Conservation (phyloP, 805 yeast genomes). For the Suhomyces faveliae region DNA sequence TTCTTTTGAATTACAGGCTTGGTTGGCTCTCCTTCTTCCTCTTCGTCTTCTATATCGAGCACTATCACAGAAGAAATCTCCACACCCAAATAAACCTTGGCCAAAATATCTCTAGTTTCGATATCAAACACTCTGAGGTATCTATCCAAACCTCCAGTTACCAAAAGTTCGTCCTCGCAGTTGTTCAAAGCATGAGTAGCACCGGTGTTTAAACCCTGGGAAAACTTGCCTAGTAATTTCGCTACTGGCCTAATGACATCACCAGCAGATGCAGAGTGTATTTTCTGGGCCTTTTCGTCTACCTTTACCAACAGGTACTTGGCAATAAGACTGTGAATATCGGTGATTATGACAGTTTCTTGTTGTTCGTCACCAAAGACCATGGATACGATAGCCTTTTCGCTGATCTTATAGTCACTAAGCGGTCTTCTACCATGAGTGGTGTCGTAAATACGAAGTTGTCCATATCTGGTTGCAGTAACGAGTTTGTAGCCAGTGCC, state of each 20-base stretch:
- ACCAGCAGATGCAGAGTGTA: slow-evolving; percentile 44
- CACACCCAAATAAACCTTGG: slow-evolving; percentile 74
- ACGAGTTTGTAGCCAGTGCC: slow-evolving; percentile 48
- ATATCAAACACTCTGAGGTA: slow-evolving; percentile 77
- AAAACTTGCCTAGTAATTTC: slow-evolving; percentile 61
- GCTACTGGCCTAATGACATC: slow-evolving; percentile 48
- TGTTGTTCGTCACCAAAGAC: slow-evolving; percentile 33
- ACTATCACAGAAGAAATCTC: slow-evolving; percentile 57
- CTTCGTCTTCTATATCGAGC: slow-evolving; percentile 46
- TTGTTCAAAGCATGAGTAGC: slow-evolving; percentile 67
- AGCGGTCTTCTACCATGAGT: slow-evolving; percentile 66
- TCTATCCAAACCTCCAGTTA: slow-evolving; percentile 85
- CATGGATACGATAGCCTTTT: slow-evolving; percentile 51
- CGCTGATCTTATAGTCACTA: slow-evolving; percentile 51
- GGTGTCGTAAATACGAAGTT: slow-evolving; percentile 72
- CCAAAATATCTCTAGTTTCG: slow-evolving; percentile 54
- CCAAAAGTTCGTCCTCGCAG: slow-evolving; percentile 45
- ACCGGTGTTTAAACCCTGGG: slow-evolving; percentile 54
- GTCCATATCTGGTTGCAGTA: slow-evolving; percentile 73
- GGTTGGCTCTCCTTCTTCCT: slow-evolving; percentile 11
- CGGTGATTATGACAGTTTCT: slow-evolving; percentile 59
- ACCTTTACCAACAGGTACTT: slow-evolving; percentile 41
- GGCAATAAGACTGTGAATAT: slow-evolving; percentile 65
- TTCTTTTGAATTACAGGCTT: slow-evolving; percentile 13
- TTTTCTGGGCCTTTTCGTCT: slow-evolving; percentile 36